Percentiles rank a stretch among this genome's conserved stretches.
Evolutionary conservation across 768 basidiomycete species (phyloP).

Genomic region (Boletus barrowsii): DNA sequence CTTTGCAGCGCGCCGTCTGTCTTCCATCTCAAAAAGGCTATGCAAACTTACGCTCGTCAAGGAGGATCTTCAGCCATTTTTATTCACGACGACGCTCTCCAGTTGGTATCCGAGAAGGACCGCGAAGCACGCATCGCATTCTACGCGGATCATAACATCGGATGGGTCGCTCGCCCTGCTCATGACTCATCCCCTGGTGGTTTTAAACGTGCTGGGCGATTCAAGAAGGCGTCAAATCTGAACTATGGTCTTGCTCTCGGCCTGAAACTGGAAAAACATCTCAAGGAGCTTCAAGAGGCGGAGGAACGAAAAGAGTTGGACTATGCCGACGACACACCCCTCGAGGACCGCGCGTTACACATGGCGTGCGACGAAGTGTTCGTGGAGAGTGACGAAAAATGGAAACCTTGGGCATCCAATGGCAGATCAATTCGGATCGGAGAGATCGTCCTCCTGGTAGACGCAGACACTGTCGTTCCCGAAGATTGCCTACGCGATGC

Average conservation of each 20-base stretch:
- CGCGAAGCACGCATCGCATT: slow-evolving; percentile 47
- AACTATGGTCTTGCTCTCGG: slow-evolving; percentile 65
- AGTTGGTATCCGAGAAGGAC: slow-evolving; percentile 45
- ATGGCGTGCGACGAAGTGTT: slow-evolving; percentile 73
- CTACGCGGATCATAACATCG: slow-evolving; percentile 58
- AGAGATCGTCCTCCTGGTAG: slow-evolving; percentile 77
- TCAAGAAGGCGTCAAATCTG: slow-evolving; percentile 94
- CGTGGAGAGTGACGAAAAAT: slow-evolving; percentile 52
- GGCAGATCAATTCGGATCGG: slow-evolving; percentile 73
- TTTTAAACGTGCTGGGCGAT: slow-evolving; percentile 61
- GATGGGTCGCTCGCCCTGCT: slow-evolving; percentile 56
- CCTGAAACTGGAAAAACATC: slow-evolving; percentile 32
- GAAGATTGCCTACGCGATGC: slow-evolving; percentile 92
- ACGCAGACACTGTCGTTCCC: slow-evolving; percentile 86
- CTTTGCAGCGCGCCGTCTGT: slow-evolving; percentile 60
- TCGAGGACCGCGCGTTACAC: slow-evolving; percentile 73
- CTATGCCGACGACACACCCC: slow-evolving; percentile 37
- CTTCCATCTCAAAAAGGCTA: slow-evolving; percentile 58
- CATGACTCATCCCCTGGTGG: slow-evolving; percentile 30
- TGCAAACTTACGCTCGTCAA: slow-evolving; percentile 64
- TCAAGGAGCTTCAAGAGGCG: slow-evolving; percentile 40
- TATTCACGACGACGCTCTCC: slow-evolving; percentile 62
- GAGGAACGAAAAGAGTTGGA: slow-evolving; percentile 39
- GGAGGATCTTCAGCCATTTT: slow-evolving; percentile 58
- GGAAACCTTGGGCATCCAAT: slow-evolving; percentile 76